Percentiles rank a stretch among this genome's conserved stretches.
These are phyloP conservation scores for Colletotrichum sp. DNA, from an alignment of 2,329 filamentous ascomycete genomes.

Conservation along the genomic window DNA sequence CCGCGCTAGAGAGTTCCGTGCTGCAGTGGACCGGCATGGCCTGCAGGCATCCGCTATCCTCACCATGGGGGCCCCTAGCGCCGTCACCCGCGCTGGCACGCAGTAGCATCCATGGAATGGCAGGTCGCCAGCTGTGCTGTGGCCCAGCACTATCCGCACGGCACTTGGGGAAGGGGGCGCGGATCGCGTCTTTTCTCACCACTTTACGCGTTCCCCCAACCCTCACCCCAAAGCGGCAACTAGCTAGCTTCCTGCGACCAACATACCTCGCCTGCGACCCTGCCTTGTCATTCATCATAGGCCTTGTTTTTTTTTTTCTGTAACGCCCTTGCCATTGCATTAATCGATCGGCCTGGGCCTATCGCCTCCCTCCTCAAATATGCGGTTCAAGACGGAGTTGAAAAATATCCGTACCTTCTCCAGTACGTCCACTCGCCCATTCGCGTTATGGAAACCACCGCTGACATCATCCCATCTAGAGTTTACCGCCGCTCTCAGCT, in stretches of 20 bases:
- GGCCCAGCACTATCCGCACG: background rate
- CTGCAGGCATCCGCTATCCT: constrained; percentile 1
- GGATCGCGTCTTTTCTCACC: background rate
- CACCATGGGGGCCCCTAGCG: background rate
- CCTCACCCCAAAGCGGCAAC: background rate
- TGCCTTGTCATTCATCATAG: background rate
- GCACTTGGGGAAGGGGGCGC: background rate
- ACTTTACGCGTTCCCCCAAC: background rate
- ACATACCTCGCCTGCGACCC: background rate
- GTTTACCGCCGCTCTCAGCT: constrained; percentile 67
- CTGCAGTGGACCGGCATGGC: background rate
- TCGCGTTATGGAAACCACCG: background rate
- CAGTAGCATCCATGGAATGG: background rate
- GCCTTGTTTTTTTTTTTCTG: background rate
- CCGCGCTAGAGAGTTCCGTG: constrained; percentile 12
- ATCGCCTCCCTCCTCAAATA: constrained; percentile 33
- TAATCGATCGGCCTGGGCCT: background rate
- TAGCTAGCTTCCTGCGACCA: background rate
- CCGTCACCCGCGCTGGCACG: background rate
- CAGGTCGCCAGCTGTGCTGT: background rate
- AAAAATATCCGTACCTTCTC: constrained; percentile 71
- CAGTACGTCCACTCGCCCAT: constrained; percentile 46
- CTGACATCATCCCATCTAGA: constrained; percentile 44
- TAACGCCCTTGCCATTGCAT: background rate
- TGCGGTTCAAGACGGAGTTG: constrained; percentile 71